These are phyloP conservation scores for Fusarium lateritium DNA, from an alignment of 2,329 filamentous ascomycete genomes.

Conservation along the genomic window DNA sequence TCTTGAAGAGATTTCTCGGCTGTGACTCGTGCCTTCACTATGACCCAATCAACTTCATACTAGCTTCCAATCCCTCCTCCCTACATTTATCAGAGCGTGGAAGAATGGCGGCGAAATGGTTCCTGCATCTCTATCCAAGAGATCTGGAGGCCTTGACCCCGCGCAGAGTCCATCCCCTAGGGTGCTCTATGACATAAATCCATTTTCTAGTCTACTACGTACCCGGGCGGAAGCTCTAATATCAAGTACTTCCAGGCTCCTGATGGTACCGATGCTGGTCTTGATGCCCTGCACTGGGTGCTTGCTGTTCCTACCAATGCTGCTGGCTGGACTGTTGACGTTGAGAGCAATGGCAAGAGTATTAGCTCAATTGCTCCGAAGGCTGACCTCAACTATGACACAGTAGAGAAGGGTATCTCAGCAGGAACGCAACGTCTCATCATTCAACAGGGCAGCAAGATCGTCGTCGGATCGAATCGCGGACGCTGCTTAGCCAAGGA, in stretches of 20 bases:
- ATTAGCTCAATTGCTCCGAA: not conserved
- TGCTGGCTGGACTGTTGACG: not conserved
- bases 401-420: not conserved
- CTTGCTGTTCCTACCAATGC: not conserved
- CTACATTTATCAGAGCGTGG: not conserved
- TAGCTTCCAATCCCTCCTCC: not conserved
- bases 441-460: not conserved
- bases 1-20: not conserved
- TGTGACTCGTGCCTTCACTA: not conserved
- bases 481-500: not conserved
- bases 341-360: not conserved
- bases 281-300: not conserved
- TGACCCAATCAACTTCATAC: not conserved
- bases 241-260: slow-evolving; percentile 1
- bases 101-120: not conserved
- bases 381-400: not conserved
- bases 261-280: not conserved
- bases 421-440: not conserved
- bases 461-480: not conserved
- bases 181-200: not conserved
- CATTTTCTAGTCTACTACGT: not conserved
- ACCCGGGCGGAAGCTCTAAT: not conserved
- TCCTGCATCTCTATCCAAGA: not conserved
- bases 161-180: not conserved
- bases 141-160: not conserved